Evolutionary conservation across 164 flowering plant species (phyloP).

Genomic region (Liriodendron chinense): DNA sequence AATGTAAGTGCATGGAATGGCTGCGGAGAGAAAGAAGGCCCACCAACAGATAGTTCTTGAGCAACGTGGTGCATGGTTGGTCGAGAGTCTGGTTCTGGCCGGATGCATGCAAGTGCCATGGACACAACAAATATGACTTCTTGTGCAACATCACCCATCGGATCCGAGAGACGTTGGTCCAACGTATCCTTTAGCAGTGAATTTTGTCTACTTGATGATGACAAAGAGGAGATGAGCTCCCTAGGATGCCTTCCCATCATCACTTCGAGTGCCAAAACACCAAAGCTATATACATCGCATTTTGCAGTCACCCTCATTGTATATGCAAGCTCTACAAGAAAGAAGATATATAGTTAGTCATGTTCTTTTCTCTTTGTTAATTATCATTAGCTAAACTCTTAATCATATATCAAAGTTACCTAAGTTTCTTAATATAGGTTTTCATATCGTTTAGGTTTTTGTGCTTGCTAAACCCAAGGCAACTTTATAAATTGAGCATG

Average conservation of each 20-base stretch:
- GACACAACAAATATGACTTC: neutral
- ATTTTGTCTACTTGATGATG: neutral
- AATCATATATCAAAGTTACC: no score
- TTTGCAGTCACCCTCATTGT: slow-evolving; percentile 4
- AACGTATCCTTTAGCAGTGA: neutral
- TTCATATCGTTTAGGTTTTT: no score
- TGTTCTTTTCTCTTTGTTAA: no score
- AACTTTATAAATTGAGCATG: no score
- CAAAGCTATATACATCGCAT: slow-evolving; percentile 9
- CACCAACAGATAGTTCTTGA: neutral
- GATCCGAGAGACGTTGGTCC: slow-evolving; percentile 8
- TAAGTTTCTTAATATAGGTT: no score
- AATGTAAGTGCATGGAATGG: neutral
- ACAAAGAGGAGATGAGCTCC: slow-evolving; percentile 7
- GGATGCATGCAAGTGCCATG: neutral
- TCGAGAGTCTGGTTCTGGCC: neutral
- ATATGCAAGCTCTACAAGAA: slow-evolving; percentile 6
- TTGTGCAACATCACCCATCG: neutral
- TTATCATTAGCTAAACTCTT: no score
- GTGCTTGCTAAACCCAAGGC: no score
- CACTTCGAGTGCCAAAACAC: neutral
- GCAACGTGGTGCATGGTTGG: neutral
- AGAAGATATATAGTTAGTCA: neutral
- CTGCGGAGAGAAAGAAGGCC: neutral
- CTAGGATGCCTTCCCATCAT: slow-evolving; percentile 11